These are phyloP conservation scores for Dichotomocladium elegans DNA, from an alignment of 371 early-diverging fungal genomes.

Conservation along the genomic window DNA sequence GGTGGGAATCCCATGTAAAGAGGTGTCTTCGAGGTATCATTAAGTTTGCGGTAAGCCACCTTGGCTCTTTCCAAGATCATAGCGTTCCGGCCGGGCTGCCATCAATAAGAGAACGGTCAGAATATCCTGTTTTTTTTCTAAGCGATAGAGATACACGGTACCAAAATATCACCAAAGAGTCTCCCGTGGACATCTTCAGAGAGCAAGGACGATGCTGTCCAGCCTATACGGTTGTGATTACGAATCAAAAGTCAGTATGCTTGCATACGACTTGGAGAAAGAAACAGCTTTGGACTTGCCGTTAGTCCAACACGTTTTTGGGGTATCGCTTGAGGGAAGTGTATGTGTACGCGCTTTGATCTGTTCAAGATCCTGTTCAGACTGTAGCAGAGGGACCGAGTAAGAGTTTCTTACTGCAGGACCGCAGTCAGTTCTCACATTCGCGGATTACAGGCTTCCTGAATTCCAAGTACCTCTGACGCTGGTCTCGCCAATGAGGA, in stretches of 20 bases:
- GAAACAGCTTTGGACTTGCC: too few relatives aligned
- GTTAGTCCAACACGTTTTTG: slow-evolving; percentile 11
- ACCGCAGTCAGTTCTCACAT: background rate
- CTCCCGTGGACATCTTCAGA: slow-evolving; percentile 19
- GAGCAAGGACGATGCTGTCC: slow-evolving; percentile 18
- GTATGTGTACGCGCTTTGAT: slow-evolving; percentile 2
- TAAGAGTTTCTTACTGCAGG: background rate
- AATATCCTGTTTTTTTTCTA: too few relatives aligned
- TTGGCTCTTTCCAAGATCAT: slow-evolving; percentile 20
- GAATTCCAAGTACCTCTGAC: background rate
- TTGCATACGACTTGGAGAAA: background rate
- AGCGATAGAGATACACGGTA: background rate
- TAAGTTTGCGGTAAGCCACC: slow-evolving; percentile 18
- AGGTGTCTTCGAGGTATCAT: slow-evolving; percentile 9
- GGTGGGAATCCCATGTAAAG: background rate
- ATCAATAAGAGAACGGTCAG: background rate
- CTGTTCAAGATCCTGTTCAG: slow-evolving; percentile 6
- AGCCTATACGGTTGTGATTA: slow-evolving; percentile 8
- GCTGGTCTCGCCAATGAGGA: slow-evolving; percentile 17
- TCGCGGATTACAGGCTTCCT: background rate
- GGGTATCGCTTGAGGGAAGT: slow-evolving; percentile 9
- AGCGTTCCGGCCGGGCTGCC: slow-evolving; percentile 21
- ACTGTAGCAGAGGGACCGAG: background rate
- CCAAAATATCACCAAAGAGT: slow-evolving; percentile 23
- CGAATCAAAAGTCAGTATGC: background rate